Base-by-base conservation (phyloP, 75 land plant species). In the Selaginella tamariscina region DNA sequence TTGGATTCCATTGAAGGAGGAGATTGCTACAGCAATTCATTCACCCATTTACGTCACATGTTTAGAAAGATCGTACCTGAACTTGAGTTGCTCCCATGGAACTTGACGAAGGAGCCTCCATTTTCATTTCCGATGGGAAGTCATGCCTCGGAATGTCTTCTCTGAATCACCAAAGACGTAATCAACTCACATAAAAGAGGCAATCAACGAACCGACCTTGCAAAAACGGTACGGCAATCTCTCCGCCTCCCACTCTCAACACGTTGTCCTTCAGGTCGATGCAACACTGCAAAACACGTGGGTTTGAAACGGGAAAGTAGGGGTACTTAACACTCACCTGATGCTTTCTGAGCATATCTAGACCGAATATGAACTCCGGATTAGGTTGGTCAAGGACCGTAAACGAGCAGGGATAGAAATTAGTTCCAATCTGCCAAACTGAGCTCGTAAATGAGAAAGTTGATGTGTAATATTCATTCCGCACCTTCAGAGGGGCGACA, bases 341-440 rank as follows among this genome's bases (percentile, higher is more conserved):
- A 78, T 93, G 98, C 32, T 93, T 93, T 13, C 98, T 85, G 2
- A 93, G 86, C 98, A 93, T 93, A 68, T 93, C 98, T 57, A 93
- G 82, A 28, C 98, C 98, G 82, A 93, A 93, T 44, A 93, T 88
- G 60, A 93, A 93, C 27, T 89, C 98, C 82, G 88, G 77, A 72
- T 93, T 83, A 11, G 98, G 83, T 54, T 89, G 77, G 75, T 93
- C 98, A 65, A 93, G 69, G 29, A 93, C 98, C 55, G 81, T 78
- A 62, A 93, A 93, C 30, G 90, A 83, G 69, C 98, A 89, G 5
- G 82, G 90, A 71, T 86, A 93, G 64, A 77, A 93, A 59, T 76
- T 56, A 31, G 60, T 73, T 1, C 98, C 98, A 73, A 93, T 93
- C 97, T 91, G 78, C 24, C 29, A 30, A 27, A 71, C n/a, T 70